Evolutionary conservation across 2,329 filamentous ascomycete species (phyloP).

Genomic region (Aspergillus proliferans): DNA sequence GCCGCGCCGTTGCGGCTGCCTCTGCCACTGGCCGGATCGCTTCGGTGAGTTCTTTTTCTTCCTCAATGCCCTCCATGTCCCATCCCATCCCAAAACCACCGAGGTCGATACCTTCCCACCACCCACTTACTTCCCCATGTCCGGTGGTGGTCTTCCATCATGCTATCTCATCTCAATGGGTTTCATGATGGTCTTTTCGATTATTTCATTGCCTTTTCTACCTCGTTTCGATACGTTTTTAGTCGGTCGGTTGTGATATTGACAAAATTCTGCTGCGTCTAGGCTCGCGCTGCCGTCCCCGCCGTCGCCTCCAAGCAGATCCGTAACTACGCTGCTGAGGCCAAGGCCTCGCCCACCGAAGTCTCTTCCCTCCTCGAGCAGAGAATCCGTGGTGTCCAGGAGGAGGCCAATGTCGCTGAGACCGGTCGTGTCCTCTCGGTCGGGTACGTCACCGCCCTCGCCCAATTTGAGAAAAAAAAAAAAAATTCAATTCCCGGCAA

Average conservation of each 20-base stretch:
- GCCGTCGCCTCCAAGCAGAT: conserved; percentile 66
- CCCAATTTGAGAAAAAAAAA: conserved; percentile 3
- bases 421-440: conserved; percentile 98
- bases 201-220: conserved; percentile 17
- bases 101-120: conserved; percentile 11
- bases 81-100: conserved; percentile 23
- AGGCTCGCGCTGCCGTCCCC: conserved; percentile 82
- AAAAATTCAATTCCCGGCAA: conserved; percentile 24
- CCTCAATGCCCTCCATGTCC: conserved; percentile 36
- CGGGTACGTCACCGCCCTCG: conserved; percentile 64
- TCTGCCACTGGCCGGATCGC: conserved; percentile 86
- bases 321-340: conserved; percentile 85
- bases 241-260: conserved; percentile 44
- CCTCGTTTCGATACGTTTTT: conserved; percentile 16
- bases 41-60: conserved; percentile 65
- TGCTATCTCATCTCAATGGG: conserved; percentile 26
- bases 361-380: conserved; percentile 99
- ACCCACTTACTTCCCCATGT: neutral
- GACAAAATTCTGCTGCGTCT: conserved; percentile 35
- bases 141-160: conserved; percentile 22
- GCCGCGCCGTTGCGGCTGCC: conserved; percentile 88
- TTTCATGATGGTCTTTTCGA: conserved; percentile 18
- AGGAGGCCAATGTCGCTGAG: conserved; percentile 94
- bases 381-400: conserved; percentile 96
- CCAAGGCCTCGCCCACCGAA: conserved; percentile 94